Base-by-base conservation (phyloP, 179 eudicot species). In the Silene noctiflora region DNA sequence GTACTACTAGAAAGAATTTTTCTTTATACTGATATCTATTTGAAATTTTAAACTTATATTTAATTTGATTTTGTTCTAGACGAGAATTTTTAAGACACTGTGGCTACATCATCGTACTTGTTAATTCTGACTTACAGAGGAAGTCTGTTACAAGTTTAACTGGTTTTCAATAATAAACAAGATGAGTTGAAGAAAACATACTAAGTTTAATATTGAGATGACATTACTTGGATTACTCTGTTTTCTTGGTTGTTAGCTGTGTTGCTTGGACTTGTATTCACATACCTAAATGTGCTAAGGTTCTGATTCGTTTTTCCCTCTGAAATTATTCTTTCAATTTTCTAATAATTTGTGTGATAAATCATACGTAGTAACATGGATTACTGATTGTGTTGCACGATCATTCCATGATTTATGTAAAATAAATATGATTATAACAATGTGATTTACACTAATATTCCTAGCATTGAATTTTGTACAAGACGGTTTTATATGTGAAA, bases 171-270 rank as follows among this genome's bases (percentile, higher is more conserved):
- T 70, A 24, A 51, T 70, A 53, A 60, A 16, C 35, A 7, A 51
- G 22, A 51, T 51, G 74, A 25, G 61, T 70, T 24, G 58, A 51
- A 68, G 27, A 66, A 66, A 66, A 66, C 70, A 17, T 66, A 66
- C 3, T 22, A 35, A n/a, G 46, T 67, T 44, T 44, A 22, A 65
- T 65, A 29, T 65, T 27, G 4, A 20, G 31, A 67, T 33, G 46
- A 27, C 2, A 68, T 22, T 44, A 68, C 72, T 42, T 69, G 31
- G 33, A 16, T 11, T 51, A 12, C 19, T 71, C 39, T 51, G 61
- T 71, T 51, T 72, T 21, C 70, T 72, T 78, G 81, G 24, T 10
- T 31, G 44, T 65, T 73, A 53, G 27, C 69, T 53, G 27, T 42
- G 29, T 29, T 46, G 39, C 44, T 72, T 78, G 77, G 24, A 64